Base-by-base conservation (phyloP, 2,329 filamentous ascomycete species). In the Bertia moriformis region DNA sequence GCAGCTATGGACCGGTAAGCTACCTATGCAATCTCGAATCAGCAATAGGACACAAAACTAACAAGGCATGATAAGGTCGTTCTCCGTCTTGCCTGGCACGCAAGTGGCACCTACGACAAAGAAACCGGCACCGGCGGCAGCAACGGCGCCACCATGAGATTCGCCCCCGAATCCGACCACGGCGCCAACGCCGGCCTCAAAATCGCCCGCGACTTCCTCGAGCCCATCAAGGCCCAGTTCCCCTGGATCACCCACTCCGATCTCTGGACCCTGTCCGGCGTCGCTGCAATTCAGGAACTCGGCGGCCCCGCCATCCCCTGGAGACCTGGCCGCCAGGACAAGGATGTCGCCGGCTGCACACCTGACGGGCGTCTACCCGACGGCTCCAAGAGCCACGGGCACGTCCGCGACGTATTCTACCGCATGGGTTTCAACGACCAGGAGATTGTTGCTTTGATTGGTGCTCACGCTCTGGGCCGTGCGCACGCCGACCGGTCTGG, bases 221-320 rank as follows among this genome's bases (percentile, higher is more conserved):
- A 93, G 63, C 87, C 88, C 45, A 70, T 96, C 51, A 93, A 95
- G 69, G 73, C 69, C 49, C 78, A 88, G 62, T 88, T 85, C 73
- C 88, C 89, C 39, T 96, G 89, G 91, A 94, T 96, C 63, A 72
- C 73, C 45, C 93, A 95, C 73, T 93, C 87, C 13, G 89, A 98
- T 57, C 80, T 98, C 49, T 96, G 89, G 91, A 96, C 91, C 44
- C 77, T 98, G 41, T 80, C 64, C 39, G 91, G 86, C 54, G 78
- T 91, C 47, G 74, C 69, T 57, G 84, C 88, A 48, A 78, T 96
- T 57, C 89, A 96, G 66, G 89, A 98, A 66, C 89, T 95, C 80
- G 77, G 88, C 57, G 89, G 89, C 4, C 89, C 89, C 45, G 64
- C 68, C 51, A 78, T 98, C 50, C 85, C 87, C 44, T 98, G 78